phyloP scores from a whole-genome alignment of 2,329 filamentous ascomycete genomes.

The Nemania sp. region DNA sequence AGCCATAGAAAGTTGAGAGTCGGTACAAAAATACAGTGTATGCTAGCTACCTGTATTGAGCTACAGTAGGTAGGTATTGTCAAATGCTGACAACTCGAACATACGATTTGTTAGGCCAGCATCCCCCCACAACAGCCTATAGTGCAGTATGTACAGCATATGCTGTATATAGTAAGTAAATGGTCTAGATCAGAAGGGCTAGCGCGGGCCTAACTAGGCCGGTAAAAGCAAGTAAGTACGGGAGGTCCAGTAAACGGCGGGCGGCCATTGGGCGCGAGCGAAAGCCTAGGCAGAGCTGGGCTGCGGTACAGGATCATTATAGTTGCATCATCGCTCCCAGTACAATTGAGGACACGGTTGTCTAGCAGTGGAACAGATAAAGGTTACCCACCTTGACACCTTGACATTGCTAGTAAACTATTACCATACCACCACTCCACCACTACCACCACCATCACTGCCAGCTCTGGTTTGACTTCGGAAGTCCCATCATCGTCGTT shows the following conservation, averaged over 20 bases:
- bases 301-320: conserved; percentile 17
- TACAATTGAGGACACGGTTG: conserved; percentile 54
- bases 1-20: not conserved
- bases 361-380: conserved; percentile 43
- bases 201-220: conserved; percentile 26
- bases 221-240: conserved; percentile 36
- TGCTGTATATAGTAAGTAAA: not conserved
- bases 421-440: not conserved
- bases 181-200: conserved; percentile 14
- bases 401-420: conserved; percentile 1
- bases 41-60: too few relatives aligned
- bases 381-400: conserved; percentile 24
- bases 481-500: conserved; percentile 10
- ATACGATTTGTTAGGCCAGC: conserved; percentile 11
- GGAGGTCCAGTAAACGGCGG: conserved; percentile 26
- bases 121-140: conserved; percentile 15
- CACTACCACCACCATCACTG: conserved; percentile 8
- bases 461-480: conserved; percentile 14
- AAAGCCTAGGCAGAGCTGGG: conserved; percentile 9
- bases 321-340: conserved; percentile 40
- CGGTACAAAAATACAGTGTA: not conserved
- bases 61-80: conserved; percentile 9
- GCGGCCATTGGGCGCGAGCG: conserved; percentile 21
- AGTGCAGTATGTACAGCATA: too few relatives aligned
- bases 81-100: conserved; percentile 11